Conservation (phyloP, 768 basidiomycete species). For the Tricholoma hemisulphureum region DNA sequence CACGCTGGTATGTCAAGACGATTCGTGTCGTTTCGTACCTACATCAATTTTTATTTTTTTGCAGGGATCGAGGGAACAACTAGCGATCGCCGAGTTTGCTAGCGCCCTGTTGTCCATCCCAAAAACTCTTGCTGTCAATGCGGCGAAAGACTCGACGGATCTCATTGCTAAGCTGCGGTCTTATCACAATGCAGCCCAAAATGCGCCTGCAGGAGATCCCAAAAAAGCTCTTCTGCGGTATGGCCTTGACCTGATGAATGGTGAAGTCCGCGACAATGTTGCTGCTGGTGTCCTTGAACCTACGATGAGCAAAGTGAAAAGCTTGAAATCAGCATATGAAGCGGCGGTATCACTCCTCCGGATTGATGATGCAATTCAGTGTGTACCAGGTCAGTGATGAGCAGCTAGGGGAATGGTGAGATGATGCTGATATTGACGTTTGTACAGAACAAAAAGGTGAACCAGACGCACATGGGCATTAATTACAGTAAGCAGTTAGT, state of each 20-base stretch:
- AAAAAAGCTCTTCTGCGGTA: constrained; percentile 90
- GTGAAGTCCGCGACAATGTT: constrained; percentile 94
- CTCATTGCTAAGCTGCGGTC: constrained; percentile 95
- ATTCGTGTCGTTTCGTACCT: constrained; percentile 2
- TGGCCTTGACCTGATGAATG: constrained; percentile 92
- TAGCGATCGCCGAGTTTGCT: constrained; percentile 99
- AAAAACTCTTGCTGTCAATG: constrained; percentile 95
- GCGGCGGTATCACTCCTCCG: constrained; percentile 92
- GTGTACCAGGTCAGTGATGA: constrained; percentile 67
- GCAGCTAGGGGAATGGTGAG: constrained; percentile 1
- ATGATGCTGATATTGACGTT: constrained; percentile 20
- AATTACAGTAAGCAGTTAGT: constrained; percentile 26
- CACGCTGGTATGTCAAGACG: constrained; percentile 71
- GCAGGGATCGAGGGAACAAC: constrained; percentile 95
- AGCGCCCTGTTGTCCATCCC: constrained; percentile 90
- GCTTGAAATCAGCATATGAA: constrained; percentile 95
- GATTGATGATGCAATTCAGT: constrained; percentile 95
- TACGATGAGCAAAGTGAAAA: constrained; percentile 95
- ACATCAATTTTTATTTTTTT: constrained; percentile 8
- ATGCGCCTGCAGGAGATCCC: constrained; percentile 84
- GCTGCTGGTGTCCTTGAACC: constrained; percentile 93
- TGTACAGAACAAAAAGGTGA: constrained; percentile 66
- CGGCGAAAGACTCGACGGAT: constrained; percentile 97
- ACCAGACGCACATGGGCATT: constrained; percentile 76
- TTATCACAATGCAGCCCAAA: constrained; percentile 96